phyloP scores from a whole-genome alignment of 1,284 basidiomycete genomes.

The Phaffia rhodozyma region DNA sequence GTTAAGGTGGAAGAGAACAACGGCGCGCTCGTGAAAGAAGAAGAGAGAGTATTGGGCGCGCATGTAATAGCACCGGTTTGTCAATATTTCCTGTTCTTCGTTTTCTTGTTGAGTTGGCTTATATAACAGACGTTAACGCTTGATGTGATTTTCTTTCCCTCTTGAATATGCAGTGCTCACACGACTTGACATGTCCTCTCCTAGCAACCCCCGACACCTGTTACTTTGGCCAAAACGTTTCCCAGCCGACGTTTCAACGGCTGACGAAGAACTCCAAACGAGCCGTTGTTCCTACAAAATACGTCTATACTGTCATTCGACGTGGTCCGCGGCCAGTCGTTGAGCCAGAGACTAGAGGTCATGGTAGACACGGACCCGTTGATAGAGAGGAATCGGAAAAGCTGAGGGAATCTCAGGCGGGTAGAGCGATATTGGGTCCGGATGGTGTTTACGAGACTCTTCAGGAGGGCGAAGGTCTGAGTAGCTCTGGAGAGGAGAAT shows the following conservation, averaged over 20 bases:
- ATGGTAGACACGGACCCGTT: slow-evolving; percentile 18
- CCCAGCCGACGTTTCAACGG: slow-evolving; percentile 72
- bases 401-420: slow-evolving; percentile 22
- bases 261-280: slow-evolving; percentile 70
- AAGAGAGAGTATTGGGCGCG: slow-evolving; percentile 40
- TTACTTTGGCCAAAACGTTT: slow-evolving; percentile 73
- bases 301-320: slow-evolving; percentile 82
- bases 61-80: slow-evolving; percentile 72
- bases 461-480: not conserved
- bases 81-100: slow-evolving; percentile 20
- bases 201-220: slow-evolving; percentile 49
- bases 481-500: slow-evolving; percentile 9
- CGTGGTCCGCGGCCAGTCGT: slow-evolving; percentile 55
- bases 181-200: slow-evolving; percentile 72
- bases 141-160: slow-evolving; percentile 6
- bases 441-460: slow-evolving; percentile 19
- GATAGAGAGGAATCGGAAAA: slow-evolving; percentile 20
- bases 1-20: slow-evolving; percentile 6
- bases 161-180: slow-evolving; percentile 57
- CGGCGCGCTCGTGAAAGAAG: slow-evolving; percentile 10
- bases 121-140: not conserved
- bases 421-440: slow-evolving; percentile 28
- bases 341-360: slow-evolving; percentile 20
- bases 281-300: slow-evolving; percentile 74
- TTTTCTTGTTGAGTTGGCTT: not conserved